A percentile compares a stretch with the other conserved stretches of the same genome.
These are phyloP conservation scores for Acacia confusa DNA, from an alignment of 306 rosid species.

Conservation along the genomic window DNA sequence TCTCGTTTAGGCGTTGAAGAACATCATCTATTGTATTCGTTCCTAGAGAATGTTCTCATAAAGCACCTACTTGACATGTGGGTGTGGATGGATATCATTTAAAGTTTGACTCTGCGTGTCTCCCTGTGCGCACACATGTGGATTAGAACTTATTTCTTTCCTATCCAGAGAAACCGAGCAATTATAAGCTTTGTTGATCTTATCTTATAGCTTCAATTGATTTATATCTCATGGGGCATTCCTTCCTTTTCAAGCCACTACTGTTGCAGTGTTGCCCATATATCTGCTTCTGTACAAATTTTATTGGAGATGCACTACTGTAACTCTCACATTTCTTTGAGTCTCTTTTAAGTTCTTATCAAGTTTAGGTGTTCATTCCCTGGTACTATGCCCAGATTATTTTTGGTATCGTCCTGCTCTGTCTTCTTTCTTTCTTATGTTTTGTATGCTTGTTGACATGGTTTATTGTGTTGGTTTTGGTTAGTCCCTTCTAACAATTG, in stretches of 20 bases:
- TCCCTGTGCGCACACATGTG: not conserved
- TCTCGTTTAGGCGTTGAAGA: not conserved
- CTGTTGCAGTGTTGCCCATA: not conserved
- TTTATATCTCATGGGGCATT: not conserved
- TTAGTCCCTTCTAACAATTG: conserved; percentile 28
- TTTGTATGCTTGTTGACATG: not conserved
- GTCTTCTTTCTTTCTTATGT: not conserved
- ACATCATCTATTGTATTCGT: not conserved
- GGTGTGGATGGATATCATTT: not conserved
- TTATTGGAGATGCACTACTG: conserved; percentile 3
- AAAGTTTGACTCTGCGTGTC: not conserved
- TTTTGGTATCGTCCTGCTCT: not conserved
- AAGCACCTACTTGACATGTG: not conserved
- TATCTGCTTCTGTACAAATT: conserved; percentile 9
- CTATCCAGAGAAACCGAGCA: not conserved
- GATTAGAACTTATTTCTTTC: not conserved
- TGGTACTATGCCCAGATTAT: conserved; percentile 1
- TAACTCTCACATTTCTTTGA: not conserved
- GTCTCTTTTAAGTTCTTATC: not conserved
- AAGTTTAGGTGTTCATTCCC: not conserved
- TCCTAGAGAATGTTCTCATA: not conserved
- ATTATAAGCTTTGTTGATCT: not conserved
- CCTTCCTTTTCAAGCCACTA: not conserved
- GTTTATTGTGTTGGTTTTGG: conserved; percentile 5
- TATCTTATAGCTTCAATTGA: not conserved